Base-by-base conservation (phyloP, 2,329 filamentous ascomycete genomes). In the Chrysoporthe deuterocubensis region DNA sequence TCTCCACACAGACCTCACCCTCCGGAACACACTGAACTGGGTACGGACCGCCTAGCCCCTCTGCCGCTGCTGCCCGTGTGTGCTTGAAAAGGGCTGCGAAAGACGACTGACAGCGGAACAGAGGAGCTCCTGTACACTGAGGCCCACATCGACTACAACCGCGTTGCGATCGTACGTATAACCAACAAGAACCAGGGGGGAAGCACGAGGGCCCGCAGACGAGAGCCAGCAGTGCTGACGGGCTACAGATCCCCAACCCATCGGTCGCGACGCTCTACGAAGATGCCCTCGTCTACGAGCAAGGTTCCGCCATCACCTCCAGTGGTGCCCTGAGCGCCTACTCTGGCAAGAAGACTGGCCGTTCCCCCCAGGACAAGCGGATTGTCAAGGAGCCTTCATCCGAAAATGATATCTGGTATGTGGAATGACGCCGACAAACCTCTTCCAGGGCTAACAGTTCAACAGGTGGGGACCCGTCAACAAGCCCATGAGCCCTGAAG, bases 81-180 rank as follows among this genome's bases (percentile, higher is more conserved):
- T 26, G 43, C 44, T 26, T 18, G 13, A 16, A 21, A 21, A 11
- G 3, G 11, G 18, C 2, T 40, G 11, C 16, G 13, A 11, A 16
- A 26, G 6, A 32, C 26, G 44, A 26, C 64, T 61, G 65, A 66
- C 67, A 65, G 46, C 44, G 16, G 1, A 37, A 64, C 72, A 83
- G 86, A 99, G 84, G 94, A 98, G 84, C 93, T 97, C 81, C 92
- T 99, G 71, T 94, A 98, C 82, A 93, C 97, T 82, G 94, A 91
- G 78, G 96, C 96, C 74, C 95, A 99, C 87, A 99, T 99, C 78
- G 96, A 99, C 87, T 99, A 98, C 81, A 92, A 98, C 83, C 92
- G 94, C 78, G 96, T 99, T 77, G 93, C 96, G 72, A 99, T 99
- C 86, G 94, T 97, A 87, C 81, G 92, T 79, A 54, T 14, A 37